A percentile compares a stretch with the other conserved stretches of the same genome.
Conservation (phyloP, 306 rosid species). For the Neltuma alba region DNA sequence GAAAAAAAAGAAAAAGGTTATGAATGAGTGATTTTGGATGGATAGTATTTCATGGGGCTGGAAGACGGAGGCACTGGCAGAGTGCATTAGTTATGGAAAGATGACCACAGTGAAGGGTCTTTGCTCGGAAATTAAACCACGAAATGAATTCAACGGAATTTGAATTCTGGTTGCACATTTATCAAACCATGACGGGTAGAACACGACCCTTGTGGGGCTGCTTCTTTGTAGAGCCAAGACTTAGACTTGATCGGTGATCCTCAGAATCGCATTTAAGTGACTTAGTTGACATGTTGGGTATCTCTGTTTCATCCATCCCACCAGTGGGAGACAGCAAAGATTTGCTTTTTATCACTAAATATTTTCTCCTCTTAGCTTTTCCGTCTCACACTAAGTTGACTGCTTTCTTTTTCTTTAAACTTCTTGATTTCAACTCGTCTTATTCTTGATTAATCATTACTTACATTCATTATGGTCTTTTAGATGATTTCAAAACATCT, state of each 20-base stretch:
- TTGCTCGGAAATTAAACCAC: neutral
- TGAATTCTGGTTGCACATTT: neutral
- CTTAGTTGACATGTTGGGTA: neutral
- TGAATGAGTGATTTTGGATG: neutral
- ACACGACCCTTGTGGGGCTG: neutral
- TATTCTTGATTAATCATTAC: no score
- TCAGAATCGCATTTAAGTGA: conserved; percentile 7
- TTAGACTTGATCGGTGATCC: neutral
- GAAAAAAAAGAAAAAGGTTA: no score
- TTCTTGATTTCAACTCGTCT: no score
- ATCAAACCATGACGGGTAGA: neutral
- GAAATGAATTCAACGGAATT: neutral
- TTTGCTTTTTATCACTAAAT: neutral
- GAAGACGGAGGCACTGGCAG: neutral
- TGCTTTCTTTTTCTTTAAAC: no score
- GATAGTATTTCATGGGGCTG: neutral
- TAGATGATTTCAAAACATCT: neutral
- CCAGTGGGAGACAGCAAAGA: neutral
- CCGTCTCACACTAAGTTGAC: neutral
- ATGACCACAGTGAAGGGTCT: neutral
- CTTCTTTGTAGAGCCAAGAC: neutral
- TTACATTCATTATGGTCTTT: neutral
- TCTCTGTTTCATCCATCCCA: neutral
- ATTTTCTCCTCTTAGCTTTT: neutral
- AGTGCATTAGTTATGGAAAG: neutral